These are phyloP conservation scores for Mercurialis annua DNA, from an alignment of 345 rosid species.

Conservation along the genomic window DNA sequence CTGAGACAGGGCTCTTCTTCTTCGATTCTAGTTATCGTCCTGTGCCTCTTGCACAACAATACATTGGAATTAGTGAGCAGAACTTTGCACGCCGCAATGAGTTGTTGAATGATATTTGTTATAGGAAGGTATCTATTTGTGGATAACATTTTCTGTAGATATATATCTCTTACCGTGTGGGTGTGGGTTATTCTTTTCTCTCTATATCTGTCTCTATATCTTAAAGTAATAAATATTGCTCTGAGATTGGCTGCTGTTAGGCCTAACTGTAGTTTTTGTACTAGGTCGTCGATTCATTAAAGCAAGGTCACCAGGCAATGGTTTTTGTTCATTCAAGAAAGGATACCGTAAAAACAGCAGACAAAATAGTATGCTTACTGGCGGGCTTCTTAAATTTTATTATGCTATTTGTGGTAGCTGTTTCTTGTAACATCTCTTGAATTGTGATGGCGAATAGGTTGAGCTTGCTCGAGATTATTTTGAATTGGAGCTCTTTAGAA, in stretches of 20 bases:
- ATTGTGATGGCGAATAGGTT: constrained; percentile 39
- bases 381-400: constrained; percentile 6
- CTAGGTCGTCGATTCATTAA: constrained; percentile 81
- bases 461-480: constrained; percentile 74
- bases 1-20: constrained; percentile 86
- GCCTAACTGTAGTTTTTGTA: constrained; percentile 21
- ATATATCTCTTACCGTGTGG: not conserved
- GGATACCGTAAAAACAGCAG: constrained; percentile 95
- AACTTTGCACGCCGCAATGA: constrained; percentile 81
- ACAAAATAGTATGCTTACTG: constrained; percentile 58
- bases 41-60: constrained; percentile 95
- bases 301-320: constrained; percentile 96
- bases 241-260: constrained; percentile 21
- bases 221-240: constrained; percentile 5
- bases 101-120: constrained; percentile 87
- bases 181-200: constrained; percentile 5
- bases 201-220: too few species aligned
- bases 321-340: constrained; percentile 96
- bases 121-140: constrained; percentile 60
- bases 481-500: constrained; percentile 57
- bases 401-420: not conserved
- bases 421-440: not conserved
- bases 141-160: too few species aligned
- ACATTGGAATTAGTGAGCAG: constrained; percentile 92
- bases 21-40: constrained; percentile 99